Evolutionary conservation across 2,329 filamentous ascomycete species (phyloP).

Genomic region (Epichloe elymi): DNA sequence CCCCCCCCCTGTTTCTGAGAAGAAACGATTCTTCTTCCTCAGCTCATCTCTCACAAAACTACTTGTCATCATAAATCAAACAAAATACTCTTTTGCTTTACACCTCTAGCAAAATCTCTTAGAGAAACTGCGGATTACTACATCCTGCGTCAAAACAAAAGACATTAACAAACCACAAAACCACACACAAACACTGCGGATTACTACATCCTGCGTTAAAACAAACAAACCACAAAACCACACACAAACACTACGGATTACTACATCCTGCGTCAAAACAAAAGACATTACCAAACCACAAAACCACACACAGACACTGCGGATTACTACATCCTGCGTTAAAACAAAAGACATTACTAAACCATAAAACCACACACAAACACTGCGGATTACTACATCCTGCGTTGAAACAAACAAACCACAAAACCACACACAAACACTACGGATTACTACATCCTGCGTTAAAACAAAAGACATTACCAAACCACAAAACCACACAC

Average conservation of each 20-base stretch:
- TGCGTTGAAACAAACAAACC: too few species aligned
- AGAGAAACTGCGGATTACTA: too few species aligned
- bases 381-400: neutral
- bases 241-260: neutral
- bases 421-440: too few species aligned
- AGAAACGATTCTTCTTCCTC: neutral
- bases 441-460: too few species aligned
- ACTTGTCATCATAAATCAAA: neutral
- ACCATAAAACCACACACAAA: neutral
- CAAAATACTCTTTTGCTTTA: neutral
- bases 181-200: neutral
- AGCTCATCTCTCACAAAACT: too few species aligned
- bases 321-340: too few species aligned
- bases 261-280: too few species aligned
- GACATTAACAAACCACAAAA: neutral
- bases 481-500: neutral
- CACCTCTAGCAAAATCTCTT: neutral
- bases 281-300: neutral
- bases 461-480: too few species aligned
- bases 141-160: too few species aligned
- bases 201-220: neutral
- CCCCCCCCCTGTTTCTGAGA: too few species aligned
- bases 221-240: neutral
- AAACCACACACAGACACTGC: neutral
- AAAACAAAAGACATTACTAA: too few species aligned